Evolutionary conservation across 163 green algal species (phyloP), one percentile per base, ranked within the genome.

Genomic region (Scenedesmus sp.): DNA sequence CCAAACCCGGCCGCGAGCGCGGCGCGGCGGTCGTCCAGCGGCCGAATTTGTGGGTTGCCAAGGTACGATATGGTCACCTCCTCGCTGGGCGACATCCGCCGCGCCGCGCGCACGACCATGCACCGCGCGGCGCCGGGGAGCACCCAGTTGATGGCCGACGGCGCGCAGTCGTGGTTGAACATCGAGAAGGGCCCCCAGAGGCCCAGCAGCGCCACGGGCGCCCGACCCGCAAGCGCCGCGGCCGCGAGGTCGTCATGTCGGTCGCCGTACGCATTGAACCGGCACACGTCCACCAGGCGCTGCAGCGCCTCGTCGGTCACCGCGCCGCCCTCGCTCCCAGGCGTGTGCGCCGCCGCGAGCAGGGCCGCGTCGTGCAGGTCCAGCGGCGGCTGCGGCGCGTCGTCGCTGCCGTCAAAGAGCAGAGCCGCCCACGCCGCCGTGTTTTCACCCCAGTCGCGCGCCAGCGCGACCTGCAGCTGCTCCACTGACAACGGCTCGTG

Each of bases 121-220:
- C 26, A 22, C 48, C 64, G 42, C 24, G 15, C 31, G 47, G 28
- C 20, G 26, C 67, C 67, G 9, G 67, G 67, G 31, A 76, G 28
- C 67, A 76, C 67, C 67, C 67, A 76, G 51, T 76, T 76, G 67
- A 76, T 64, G 20, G 67, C 67, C 24, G 64, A 65, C 5, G 67
- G 67, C 7, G 28, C 28, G 22, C 67, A 76, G 29, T 34, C 54
- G 51, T 76, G 67, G 51, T 76, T 76, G 10, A 70, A 29, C 45
- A 74, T 18, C 4, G n/a, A 47, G 47, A 57, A 74, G 28, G 34
- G 22, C 18, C 22, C 5, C 24, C 26, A 63, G 28, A 74, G 47
- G 13, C 64, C 64, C n/a, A 63, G 26, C 3, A 60, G 28, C 26
- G 45, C 42, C 29, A 29, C 64, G 48, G 64, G 28, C 28, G 20